These are phyloP conservation scores for Sordariomycetes sp. DNA, from an alignment of 2,329 filamentous ascomycete species.

Conservation along the genomic window DNA sequence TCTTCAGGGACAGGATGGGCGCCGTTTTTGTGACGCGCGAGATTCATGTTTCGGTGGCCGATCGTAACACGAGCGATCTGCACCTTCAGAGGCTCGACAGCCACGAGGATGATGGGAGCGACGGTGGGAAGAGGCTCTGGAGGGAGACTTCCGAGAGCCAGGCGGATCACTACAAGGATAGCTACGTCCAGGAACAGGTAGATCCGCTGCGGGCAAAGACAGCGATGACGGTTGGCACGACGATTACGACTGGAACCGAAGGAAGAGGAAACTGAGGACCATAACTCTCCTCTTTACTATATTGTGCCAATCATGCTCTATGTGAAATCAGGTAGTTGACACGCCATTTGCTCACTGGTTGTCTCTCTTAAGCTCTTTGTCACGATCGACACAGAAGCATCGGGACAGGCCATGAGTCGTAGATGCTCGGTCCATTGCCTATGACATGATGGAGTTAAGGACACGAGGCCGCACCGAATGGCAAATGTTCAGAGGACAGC, in stretches of 20 bases:
- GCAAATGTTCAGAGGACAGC: too few species aligned
- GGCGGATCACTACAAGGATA: neutral
- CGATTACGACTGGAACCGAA: neutral
- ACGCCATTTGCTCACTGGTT: too few species aligned
- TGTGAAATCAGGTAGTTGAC: too few species aligned
- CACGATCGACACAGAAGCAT: too few species aligned
- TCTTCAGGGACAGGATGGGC: slow-evolving; percentile 12
- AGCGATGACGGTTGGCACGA: neutral
- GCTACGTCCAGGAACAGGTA: neutral
- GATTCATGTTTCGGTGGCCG: slow-evolving; percentile 9
- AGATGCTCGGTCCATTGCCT: too few species aligned
- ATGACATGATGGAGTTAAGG: too few species aligned
- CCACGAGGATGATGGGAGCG: neutral
- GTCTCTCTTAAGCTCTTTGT: too few species aligned
- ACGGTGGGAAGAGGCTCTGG: neutral
- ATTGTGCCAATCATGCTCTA: too few species aligned
- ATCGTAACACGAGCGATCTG: neutral
- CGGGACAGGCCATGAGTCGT: too few species aligned
- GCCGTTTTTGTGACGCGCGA: slow-evolving; percentile 16
- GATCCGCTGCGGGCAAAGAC: neutral
- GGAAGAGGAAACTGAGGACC: too few species aligned
- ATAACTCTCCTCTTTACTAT: too few species aligned
- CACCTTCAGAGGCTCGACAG: neutral
- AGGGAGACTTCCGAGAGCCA: neutral
- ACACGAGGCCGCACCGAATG: too few species aligned